Evolutionary conservation across 306 rosid species (phyloP).

Genomic region (Cicer judaicum): DNA sequence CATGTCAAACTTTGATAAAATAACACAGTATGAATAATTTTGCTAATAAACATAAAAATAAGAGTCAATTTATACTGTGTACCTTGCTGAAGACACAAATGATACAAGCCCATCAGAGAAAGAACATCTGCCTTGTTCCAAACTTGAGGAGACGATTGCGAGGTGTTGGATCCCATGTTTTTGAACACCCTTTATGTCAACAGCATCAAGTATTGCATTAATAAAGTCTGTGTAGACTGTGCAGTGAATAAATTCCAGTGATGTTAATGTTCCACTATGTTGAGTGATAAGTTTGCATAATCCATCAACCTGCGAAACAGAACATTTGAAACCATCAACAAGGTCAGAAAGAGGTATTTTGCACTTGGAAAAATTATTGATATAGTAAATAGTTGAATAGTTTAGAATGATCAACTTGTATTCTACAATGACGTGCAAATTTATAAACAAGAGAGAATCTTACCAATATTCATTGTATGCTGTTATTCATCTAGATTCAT

Average conservation of each 20-base stretch:
- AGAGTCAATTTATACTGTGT: slow-evolving; percentile 18
- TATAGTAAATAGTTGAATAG: background rate
- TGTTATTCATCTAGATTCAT: no score
- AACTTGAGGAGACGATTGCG: slow-evolving; percentile 62
- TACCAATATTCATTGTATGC: no score
- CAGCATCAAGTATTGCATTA: slow-evolving; percentile 63
- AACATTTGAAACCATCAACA: slow-evolving; percentile 49
- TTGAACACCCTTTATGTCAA: slow-evolving; percentile 51
- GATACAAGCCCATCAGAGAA: slow-evolving; percentile 71
- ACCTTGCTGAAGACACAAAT: slow-evolving; percentile 88
- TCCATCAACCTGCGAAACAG: slow-evolving; percentile 68
- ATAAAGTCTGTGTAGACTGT: slow-evolving; percentile 60
- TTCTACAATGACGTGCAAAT: no score
- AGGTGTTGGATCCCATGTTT: slow-evolving; percentile 71
- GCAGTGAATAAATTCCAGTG: slow-evolving; percentile 83
- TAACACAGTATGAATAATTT: slow-evolving; percentile 1
- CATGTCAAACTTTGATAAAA: slow-evolving; percentile 21
- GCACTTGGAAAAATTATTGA: slow-evolving; percentile 28
- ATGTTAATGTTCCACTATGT: slow-evolving; percentile 68
- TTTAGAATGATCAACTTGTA: no score
- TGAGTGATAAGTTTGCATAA: slow-evolving; percentile 78
- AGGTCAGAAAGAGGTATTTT: slow-evolving; percentile 41
- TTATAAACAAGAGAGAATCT: background rate
- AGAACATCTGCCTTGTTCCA: slow-evolving; percentile 53
- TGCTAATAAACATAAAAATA: slow-evolving; percentile 25